A percentile compares a stretch with the other conserved stretches of the same genome.
phyloP scores from a whole-genome alignment of 495 filamentous ascomycete genomes.

The Amorphotheca resinae region DNA sequence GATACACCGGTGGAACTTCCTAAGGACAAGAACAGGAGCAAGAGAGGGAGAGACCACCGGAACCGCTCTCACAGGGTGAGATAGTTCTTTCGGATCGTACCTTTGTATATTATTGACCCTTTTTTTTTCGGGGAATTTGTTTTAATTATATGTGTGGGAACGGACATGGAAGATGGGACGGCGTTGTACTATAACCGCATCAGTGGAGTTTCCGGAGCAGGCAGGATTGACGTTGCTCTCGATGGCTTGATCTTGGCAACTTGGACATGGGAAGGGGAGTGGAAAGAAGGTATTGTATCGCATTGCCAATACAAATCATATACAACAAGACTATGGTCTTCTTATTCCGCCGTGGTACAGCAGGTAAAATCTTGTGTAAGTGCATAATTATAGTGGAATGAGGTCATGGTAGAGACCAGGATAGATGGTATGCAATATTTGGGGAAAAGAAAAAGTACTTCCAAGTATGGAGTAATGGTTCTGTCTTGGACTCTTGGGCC shows the following conservation, averaged over 20 bases:
- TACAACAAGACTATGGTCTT: too few species aligned
- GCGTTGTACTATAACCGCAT: background rate
- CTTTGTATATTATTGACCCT: conserved; percentile 13
- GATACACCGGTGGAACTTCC: conserved; percentile 70
- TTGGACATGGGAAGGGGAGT: background rate
- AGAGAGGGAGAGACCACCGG: conserved; percentile 58
- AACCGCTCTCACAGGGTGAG: conserved; percentile 16
- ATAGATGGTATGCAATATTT: too few species aligned
- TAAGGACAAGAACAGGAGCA: conserved; percentile 63
- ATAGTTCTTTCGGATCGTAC: conserved; percentile 4
- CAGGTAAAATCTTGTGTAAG: too few species aligned
- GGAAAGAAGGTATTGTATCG: too few species aligned
- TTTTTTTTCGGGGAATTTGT: conserved; percentile 2
- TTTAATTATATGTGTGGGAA: background rate
- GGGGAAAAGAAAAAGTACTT: too few species aligned
- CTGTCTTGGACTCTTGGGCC: too few species aligned
- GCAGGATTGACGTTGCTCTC: background rate
- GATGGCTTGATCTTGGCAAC: background rate
- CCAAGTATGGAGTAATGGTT: too few species aligned
- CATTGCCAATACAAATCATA: too few species aligned
- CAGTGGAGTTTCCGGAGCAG: background rate
- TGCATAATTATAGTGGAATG: too few species aligned
- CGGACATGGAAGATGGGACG: background rate
- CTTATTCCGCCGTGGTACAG: too few species aligned
- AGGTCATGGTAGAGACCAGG: too few species aligned